phyloP scores from a whole-genome alignment of 441 rosid genomes.

The Melastoma candidum region DNA sequence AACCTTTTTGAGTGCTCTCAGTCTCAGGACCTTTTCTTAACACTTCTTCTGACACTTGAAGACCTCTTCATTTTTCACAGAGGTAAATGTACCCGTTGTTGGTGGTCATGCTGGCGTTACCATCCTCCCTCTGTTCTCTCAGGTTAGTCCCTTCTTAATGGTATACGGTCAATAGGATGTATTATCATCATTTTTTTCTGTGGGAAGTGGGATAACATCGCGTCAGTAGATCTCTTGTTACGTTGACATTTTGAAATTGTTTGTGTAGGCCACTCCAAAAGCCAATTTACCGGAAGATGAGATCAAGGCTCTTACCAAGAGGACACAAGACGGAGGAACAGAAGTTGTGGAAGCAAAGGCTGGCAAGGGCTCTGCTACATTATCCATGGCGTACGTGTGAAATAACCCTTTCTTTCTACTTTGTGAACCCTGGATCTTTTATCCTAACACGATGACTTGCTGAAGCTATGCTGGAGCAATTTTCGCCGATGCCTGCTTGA shows the following conservation, averaged over 20 bases:
- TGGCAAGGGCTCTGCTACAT: slow-evolving; percentile 94
- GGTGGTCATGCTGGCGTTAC: slow-evolving; percentile 99
- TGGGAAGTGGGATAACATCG: neutral
- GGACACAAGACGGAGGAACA: slow-evolving; percentile 97
- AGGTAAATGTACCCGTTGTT: slow-evolving; percentile 81
- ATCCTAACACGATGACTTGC: neutral
- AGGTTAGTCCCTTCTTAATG: slow-evolving; percentile 26
- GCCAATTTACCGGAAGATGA: slow-evolving; percentile 61
- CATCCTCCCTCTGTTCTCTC: slow-evolving; percentile 87
- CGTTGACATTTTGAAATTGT: neutral
- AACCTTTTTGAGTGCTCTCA: neutral
- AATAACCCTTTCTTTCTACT: neutral
- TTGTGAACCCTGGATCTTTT: neutral
- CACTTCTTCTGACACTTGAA: neutral
- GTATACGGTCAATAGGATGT: too few species aligned
- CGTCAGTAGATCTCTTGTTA: too few species aligned
- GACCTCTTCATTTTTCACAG: slow-evolving; percentile 29
- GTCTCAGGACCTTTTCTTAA: neutral
- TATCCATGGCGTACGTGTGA: slow-evolving; percentile 90
- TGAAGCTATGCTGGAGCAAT: slow-evolving; percentile 91
- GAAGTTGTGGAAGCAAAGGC: slow-evolving; percentile 98
- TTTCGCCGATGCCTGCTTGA: slow-evolving; percentile 93
- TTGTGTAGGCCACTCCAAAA: slow-evolving; percentile 70
- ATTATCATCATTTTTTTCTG: neutral
- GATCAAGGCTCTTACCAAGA: slow-evolving; percentile 71